Base-by-base conservation (phyloP, 2,329 filamentous ascomycete species). In the Graphilbum fragrans region DNA sequence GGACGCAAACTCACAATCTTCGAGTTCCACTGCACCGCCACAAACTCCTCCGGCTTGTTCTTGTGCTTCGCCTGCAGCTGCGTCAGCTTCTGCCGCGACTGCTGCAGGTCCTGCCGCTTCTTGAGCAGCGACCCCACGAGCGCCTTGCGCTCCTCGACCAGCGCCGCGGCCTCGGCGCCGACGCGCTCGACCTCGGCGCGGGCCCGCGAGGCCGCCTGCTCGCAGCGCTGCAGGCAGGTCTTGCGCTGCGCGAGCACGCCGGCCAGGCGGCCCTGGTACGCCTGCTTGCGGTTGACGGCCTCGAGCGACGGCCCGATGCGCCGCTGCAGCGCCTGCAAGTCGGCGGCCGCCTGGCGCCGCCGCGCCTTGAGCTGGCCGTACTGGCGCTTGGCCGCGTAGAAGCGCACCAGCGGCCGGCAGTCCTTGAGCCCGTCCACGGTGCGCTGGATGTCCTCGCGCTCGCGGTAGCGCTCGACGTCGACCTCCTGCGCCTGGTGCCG, bases 401-500 rank as follows among this genome's bases (percentile, higher is more conserved):
- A 90, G 46, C 73, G 65, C 18, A 82, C 70, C 31, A 87, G 65
- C 0, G 82, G 76, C 32, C 79, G 72, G 21, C 76, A 72, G 29
- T 72, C 72, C 48, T 82, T 68, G 36, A 94, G 67, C 37, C 81
- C 67, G 21, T 72, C 63, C 5, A 90, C 69, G 43, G 72, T 74
- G 40, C 73, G 64, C 52, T 81, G 66, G 38, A 87, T 75, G 40
- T 75, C 69, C 42, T 81, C 74, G 43, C 87, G 76, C 57, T 96
- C 82, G 38, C 77, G 75, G 53, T 92, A 72, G 48, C 85, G 79
- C 51, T 93, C 81, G 20, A 96, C 87, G 53, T 95, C 88, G 10
- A 75, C 79, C 52, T 84, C 77, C 35, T 93, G 75, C 38, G 77
- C 72, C 46, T 74, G 66, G 48, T 96, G 90, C 22, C 86, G 77